Evolutionary conservation across 345 rosid genomes (phyloP).

Genomic region (Moricandia arvensis): DNA sequence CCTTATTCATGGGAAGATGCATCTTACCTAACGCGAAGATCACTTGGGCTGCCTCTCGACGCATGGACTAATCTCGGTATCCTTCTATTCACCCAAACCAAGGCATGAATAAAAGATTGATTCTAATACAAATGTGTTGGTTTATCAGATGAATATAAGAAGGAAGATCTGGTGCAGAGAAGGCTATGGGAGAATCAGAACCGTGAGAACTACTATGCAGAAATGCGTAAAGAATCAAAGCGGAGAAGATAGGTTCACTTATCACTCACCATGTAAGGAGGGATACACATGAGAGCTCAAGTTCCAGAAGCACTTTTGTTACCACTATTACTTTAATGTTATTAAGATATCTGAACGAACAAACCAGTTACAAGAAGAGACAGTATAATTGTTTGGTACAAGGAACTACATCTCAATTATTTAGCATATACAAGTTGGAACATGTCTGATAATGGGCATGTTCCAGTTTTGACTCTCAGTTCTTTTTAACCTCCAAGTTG

Average conservation of each 20-base stretch:
- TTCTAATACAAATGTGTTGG: background rate
- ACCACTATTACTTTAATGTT: slow-evolving; percentile 23
- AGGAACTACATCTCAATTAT: slow-evolving; percentile 8
- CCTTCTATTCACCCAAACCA: background rate
- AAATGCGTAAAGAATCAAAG: slow-evolving; percentile 79
- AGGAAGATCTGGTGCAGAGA: slow-evolving; percentile 70
- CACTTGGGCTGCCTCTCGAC: slow-evolving; percentile 61
- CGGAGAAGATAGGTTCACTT: slow-evolving; percentile 64
- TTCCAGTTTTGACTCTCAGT: slow-evolving; percentile 24
- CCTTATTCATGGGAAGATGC: slow-evolving; percentile 94
- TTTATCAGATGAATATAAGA: slow-evolving; percentile 59
- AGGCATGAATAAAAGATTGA: background rate
- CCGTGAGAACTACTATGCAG: slow-evolving; percentile 68
- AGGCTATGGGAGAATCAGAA: slow-evolving; percentile 80
- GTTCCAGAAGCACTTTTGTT: slow-evolving; percentile 22
- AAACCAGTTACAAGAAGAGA: slow-evolving; percentile 25
- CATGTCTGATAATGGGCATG: slow-evolving; percentile 21
- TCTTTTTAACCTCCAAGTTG: background rate
- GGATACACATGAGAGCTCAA: slow-evolving; percentile 1
- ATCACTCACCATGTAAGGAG: slow-evolving; percentile 21
- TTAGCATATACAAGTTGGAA: slow-evolving; percentile 21
- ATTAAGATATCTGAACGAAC: slow-evolving; percentile 12
- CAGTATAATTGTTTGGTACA: slow-evolving; percentile 26
- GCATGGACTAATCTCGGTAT: slow-evolving; percentile 81
- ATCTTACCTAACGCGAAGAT: slow-evolving; percentile 61